Evolutionary conservation across 768 basidiomycete genomes (phyloP).

Genomic region (Tephrocybe sp.): DNA sequence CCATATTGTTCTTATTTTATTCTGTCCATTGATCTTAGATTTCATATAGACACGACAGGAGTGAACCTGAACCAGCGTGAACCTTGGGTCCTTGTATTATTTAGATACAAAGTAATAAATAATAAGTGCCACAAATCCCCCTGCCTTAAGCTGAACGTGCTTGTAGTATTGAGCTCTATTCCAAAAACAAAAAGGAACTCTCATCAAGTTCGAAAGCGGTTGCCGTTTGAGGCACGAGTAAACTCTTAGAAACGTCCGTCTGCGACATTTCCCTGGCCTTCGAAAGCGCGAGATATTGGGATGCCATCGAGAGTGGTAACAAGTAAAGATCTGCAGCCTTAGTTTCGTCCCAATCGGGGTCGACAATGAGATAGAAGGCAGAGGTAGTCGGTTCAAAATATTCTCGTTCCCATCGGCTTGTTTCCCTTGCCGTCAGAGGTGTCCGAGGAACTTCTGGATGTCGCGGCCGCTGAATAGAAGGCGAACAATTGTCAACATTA

Average conservation of each 20-base stretch:
- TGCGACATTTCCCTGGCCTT: neutral
- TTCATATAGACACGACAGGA: no score
- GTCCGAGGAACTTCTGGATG: neutral
- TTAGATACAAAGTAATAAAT: no score
- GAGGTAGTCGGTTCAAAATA: neutral
- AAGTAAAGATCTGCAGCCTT: constrained; percentile 14
- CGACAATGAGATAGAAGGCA: constrained; percentile 18
- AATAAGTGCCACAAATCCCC: no score
- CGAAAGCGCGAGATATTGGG: neutral
- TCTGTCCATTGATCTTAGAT: no score
- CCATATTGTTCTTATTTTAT: no score
- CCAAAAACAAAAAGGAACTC: constrained; percentile 15
- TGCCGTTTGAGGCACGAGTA: neutral
- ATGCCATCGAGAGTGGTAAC: constrained; percentile 4
- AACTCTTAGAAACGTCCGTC: neutral
- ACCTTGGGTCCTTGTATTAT: no score
- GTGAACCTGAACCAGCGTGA: no score
- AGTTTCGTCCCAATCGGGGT: constrained; percentile 16
- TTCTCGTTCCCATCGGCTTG: neutral
- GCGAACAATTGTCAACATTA: neutral
- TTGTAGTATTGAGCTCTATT: constrained; percentile 4
- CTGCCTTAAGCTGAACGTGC: no score
- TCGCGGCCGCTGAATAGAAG: neutral
- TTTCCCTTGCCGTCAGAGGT: neutral
- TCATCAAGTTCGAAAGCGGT: constrained; percentile 5